Conservation (phyloP, 805 yeast species). For the Suhomyces sp. region DNA sequence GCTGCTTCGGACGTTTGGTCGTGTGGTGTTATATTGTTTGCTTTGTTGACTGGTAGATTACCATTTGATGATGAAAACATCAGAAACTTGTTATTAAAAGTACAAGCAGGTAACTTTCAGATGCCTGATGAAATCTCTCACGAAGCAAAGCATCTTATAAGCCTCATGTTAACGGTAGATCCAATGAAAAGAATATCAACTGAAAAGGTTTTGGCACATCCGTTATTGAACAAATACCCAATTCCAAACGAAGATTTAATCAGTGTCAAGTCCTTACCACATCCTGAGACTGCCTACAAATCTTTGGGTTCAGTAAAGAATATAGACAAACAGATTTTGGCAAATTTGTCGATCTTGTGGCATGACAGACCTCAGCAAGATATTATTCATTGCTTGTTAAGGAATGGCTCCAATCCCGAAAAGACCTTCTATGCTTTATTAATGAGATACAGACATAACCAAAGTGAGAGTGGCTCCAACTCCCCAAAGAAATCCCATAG, state of each 20-base stretch:
- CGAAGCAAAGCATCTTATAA: conserved; percentile 67
- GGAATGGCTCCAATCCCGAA: conserved; percentile 42
- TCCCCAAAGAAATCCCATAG: conserved; percentile 13
- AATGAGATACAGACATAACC: conserved; percentile 42
- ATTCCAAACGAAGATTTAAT: conserved; percentile 44
- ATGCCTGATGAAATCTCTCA: conserved; percentile 62
- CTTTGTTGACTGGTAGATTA: conserved; percentile 72
- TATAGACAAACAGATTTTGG: conserved; percentile 52
- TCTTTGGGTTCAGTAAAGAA: conserved; percentile 47
- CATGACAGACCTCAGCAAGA: conserved; percentile 48
- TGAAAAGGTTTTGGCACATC: conserved; percentile 58
- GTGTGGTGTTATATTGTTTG: conserved; percentile 80
- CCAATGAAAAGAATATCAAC: conserved; percentile 73
- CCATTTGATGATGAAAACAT: conserved; percentile 85
- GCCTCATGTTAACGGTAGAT: conserved; percentile 63
- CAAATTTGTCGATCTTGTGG: conserved; percentile 57
- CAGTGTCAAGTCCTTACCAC: conserved; percentile 48
- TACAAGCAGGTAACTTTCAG: conserved; percentile 70
- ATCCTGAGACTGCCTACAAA: conserved; percentile 51
- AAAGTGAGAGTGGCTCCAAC: conserved; percentile 18
- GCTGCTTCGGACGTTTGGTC: conserved; percentile 88
- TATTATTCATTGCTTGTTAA: conserved; percentile 34
- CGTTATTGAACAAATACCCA: conserved; percentile 52
- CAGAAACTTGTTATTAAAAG: conserved; percentile 65
- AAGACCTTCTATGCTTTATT: conserved; percentile 46